Evolutionary conservation across 371 early-diverging fungal species (phyloP), one percentile per base, ranked within the genome.

Genomic region (Mucor irregularis): DNA sequence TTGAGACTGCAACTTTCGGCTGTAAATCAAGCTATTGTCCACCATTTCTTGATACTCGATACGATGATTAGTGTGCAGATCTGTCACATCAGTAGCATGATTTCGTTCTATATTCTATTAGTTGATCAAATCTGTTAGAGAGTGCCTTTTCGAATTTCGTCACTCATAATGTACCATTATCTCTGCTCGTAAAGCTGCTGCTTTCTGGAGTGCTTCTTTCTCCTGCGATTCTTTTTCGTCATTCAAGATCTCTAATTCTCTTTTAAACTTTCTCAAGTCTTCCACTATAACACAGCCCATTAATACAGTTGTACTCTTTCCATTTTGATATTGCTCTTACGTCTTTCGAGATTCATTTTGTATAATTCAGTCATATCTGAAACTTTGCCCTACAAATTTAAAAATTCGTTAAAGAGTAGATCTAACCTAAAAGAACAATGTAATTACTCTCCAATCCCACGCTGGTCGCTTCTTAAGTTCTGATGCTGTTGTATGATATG

Each of bases 371-470:
- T 65, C 64, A 75, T 63, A 53, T 75, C 76, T 25, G 53, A 35
- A 10, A 75, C 55, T 48, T 68, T 64, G 13, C 76, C 76, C 76
- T 75, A 49, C 39, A 24, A n/a, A n/a, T 40, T 24, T 21, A 14
- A 8, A 38, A 0, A n/a, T 9, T 42, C 17, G 7, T 25, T 45
- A 16, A 11, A 39, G n/a, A 9, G 19, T 38, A 30, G 8, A 45
- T 14, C 8, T 7, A n/a, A 39, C 14, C 5, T 35, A 35, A 26
- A 6, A 50, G 14, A 8, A 43, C 17, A 2, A 33, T 31, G 6
- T 14, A 7, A 21, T 49, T 74, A 75, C 76, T 45, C 76, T 54
- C 29, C 71, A 56, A 56, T 75, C 72, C 76, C 76, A 75, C n/a
- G 65, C 42, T 11, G 72, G 68, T 43, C 70, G 61, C 49, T 69